These are phyloP conservation scores for Suillus americanus DNA, from an alignment of 768 basidiomycete genomes.

Conservation along the genomic window DNA sequence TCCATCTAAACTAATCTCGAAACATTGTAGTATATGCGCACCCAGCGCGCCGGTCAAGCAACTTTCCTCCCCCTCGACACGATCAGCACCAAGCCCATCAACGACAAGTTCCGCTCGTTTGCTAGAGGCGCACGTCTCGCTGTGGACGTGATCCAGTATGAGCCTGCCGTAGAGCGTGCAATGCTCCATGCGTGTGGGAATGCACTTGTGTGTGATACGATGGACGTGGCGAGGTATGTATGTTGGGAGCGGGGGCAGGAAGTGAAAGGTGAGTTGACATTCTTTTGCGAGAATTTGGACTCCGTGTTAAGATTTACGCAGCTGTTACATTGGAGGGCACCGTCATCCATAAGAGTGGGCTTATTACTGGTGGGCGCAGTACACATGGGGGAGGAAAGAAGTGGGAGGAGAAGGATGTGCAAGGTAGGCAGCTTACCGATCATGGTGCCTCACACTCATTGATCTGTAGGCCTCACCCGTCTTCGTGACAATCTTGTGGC, in stretches of 20 bases:
- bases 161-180: slow-evolving; percentile 85
- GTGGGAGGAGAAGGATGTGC: slow-evolving; percentile 94
- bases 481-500: slow-evolving; percentile 68
- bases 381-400: slow-evolving; percentile 75
- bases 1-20: neutral
- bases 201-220: slow-evolving; percentile 91
- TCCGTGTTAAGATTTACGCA: neutral
- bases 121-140: slow-evolving; percentile 85
- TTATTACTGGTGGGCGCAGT: slow-evolving; percentile 94
- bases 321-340: slow-evolving; percentile 97
- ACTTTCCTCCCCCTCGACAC: slow-evolving; percentile 99
- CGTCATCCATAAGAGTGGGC: slow-evolving; percentile 94
- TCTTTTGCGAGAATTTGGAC: neutral
- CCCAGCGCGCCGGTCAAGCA: slow-evolving; percentile 91
- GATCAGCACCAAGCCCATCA: slow-evolving; percentile 89
- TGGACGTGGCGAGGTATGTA: slow-evolving; percentile 88
- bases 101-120: slow-evolving; percentile 92
- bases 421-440: slow-evolving; percentile 49
- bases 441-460: slow-evolving; percentile 14
- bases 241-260: slow-evolving; percentile 95
- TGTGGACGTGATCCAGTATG: slow-evolving; percentile 81
- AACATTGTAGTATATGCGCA: slow-evolving; percentile 78
- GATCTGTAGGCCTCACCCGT: slow-evolving; percentile 46
- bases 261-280: slow-evolving; percentile 75
- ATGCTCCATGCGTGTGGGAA: slow-evolving; percentile 97